A percentile compares a stretch with the other conserved stretches of the same genome.
These are phyloP conservation scores for Penicillium chermesinum DNA, from an alignment of 495 filamentous ascomycete genomes.

Conservation along the genomic window DNA sequence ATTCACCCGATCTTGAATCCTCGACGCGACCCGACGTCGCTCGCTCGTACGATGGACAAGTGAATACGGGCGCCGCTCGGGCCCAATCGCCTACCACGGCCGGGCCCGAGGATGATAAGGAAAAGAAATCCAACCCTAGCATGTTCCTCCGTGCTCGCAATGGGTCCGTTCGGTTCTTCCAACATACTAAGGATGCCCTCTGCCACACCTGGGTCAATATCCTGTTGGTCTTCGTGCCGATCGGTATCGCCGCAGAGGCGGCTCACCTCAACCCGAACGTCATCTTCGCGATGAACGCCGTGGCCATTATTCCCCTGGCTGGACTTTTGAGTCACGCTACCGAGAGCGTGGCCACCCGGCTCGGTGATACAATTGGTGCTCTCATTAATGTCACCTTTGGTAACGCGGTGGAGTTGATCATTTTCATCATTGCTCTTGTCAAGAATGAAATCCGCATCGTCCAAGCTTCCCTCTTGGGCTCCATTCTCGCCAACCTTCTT, in stretches of 20 bases:
- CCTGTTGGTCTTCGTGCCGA: constrained; percentile 73
- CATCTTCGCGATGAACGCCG: constrained; percentile 74
- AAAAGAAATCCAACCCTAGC: constrained; percentile 23
- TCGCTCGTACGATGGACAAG: constrained; percentile 31
- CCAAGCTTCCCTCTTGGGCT: constrained; percentile 81
- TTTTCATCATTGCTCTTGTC: constrained; percentile 51
- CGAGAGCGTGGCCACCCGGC: constrained; percentile 69
- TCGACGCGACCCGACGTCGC: constrained; percentile 6
- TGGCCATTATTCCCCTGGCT: constrained; percentile 79
- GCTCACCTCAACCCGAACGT: constrained; percentile 43
- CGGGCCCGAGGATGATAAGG: constrained; percentile 17
- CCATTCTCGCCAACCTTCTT: constrained; percentile 80
- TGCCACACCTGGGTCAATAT: constrained; percentile 70
- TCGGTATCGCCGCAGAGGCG: constrained; percentile 64
- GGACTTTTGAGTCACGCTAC: constrained; percentile 76
- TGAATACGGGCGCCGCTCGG: constrained; percentile 25
- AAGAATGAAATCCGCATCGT: constrained; percentile 81
- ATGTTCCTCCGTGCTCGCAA: constrained; percentile 30
- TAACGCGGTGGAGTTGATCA: constrained; percentile 86
- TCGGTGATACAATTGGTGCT: constrained; percentile 78
- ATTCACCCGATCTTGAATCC: constrained; percentile 4
- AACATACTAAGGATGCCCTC: constrained; percentile 36
- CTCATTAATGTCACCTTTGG: constrained; percentile 85
- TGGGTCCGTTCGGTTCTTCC: constrained; percentile 31
- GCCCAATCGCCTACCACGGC: constrained; percentile 9